A percentile compares a stretch with the other conserved stretches of the same genome.
phyloP scores from a whole-genome alignment of 2,329 filamentous ascomycete genomes.

The Lasiodiplodia sp. region DNA sequence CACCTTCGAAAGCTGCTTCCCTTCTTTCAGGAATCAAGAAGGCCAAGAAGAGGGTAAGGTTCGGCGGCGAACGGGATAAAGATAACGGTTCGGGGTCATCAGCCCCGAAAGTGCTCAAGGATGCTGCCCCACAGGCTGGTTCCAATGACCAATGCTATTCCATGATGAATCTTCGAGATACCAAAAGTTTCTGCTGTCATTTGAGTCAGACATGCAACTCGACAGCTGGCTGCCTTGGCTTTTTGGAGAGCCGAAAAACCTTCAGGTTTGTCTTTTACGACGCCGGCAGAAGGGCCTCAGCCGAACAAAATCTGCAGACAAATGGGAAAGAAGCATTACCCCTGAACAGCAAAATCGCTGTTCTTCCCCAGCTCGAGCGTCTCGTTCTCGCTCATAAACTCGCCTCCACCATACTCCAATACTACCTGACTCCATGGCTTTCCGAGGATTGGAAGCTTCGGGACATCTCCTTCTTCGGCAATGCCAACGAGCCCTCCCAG shows the following conservation, averaged over 20 bases:
- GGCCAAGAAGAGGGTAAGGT: neutral
- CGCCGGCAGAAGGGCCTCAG: constrained; percentile 12
- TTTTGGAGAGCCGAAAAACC: constrained; percentile 35
- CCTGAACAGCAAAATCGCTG: constrained; percentile 21
- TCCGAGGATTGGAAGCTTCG: constrained; percentile 34
- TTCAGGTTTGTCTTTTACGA: constrained; percentile 38
- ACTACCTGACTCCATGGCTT: constrained; percentile 38
- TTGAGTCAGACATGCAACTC: constrained; percentile 32
- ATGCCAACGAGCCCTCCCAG: neutral
- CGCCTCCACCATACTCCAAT: constrained; percentile 35
- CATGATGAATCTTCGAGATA: constrained; percentile 36
- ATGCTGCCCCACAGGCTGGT: neutral
- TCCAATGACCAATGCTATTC: neutral
- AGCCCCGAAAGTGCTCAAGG: neutral
- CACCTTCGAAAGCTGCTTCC: neutral
- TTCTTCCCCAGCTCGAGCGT: constrained; percentile 32
- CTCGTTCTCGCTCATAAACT: constrained; percentile 35
- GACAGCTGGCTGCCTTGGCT: constrained; percentile 33
- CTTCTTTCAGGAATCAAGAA: neutral
- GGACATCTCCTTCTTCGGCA: constrained; percentile 35
- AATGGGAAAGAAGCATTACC: neutral
- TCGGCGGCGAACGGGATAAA: neutral
- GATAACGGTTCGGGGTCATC: neutral
- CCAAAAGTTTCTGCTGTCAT: constrained; percentile 38
- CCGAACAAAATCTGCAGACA: neutral